Evolutionary conservation across 129 eudicot genomes (phyloP).

Genomic region (Tagetes erecta): DNA sequence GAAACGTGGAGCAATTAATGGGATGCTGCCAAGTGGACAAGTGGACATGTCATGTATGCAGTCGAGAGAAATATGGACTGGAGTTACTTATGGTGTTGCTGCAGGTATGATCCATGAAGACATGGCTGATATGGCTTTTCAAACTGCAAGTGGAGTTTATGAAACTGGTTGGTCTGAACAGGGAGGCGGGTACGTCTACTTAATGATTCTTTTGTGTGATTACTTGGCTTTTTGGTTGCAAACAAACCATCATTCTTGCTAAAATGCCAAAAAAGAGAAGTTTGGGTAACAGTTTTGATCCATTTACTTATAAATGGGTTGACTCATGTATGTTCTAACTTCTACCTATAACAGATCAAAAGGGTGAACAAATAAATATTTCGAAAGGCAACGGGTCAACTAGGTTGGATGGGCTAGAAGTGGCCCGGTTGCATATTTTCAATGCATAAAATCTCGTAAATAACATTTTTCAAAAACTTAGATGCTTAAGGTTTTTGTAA

Average conservation of each 20-base stretch:
- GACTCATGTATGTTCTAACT: not conserved
- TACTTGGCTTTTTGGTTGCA: not conserved
- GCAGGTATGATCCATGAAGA: constrained; percentile 94
- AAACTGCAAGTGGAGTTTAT: constrained; percentile 75
- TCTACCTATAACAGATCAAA: not conserved
- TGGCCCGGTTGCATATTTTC: not conserved
- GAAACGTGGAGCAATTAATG: constrained; percentile 77
- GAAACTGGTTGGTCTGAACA: constrained; percentile 82
- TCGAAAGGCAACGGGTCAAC: not conserved
- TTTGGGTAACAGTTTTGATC: not conserved
- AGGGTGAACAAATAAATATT: not conserved
- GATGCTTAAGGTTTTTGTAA: not conserved
- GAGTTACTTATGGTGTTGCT: constrained; percentile 91
- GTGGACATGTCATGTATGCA: constrained; percentile 77
- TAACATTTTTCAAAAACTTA: not conserved
- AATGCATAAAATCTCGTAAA: not conserved
- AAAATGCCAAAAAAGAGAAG: constrained; percentile 3
- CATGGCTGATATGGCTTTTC: constrained; percentile 74
- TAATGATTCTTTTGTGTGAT: not conserved
- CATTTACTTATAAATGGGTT: not conserved
- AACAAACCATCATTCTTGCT: not conserved
- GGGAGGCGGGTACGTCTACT: constrained; percentile 71
- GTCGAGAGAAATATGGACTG: constrained; percentile 94
- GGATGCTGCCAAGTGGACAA: constrained; percentile 90
- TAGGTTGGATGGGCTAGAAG: not conserved